phyloP scores from a whole-genome alignment of 768 basidiomycete genomes.

The Rhodotorula diobovata region DNA sequence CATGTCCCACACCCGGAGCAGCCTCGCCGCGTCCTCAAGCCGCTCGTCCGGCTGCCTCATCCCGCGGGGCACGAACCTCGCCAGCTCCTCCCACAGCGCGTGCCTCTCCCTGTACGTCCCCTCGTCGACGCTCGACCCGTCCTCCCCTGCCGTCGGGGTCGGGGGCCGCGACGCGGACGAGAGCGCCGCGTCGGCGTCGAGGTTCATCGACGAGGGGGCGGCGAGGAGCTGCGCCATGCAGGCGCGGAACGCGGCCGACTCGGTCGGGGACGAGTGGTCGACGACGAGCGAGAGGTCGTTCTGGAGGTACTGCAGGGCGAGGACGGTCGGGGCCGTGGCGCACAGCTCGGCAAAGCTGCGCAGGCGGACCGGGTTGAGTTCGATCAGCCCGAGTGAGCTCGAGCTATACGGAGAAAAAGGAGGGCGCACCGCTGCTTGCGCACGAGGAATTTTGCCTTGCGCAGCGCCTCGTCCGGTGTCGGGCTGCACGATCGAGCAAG shows the following conservation, averaged over 20 bases:
- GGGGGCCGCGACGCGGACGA: background rate
- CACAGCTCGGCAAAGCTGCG: conserved; percentile 39
- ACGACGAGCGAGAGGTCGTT: conserved; percentile 37
- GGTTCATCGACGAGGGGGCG: conserved; percentile 15
- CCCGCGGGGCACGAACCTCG: conserved; percentile 29
- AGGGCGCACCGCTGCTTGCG: conserved; percentile 38
- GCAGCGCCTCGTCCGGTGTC: conserved; percentile 35
- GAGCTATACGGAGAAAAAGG: background rate
- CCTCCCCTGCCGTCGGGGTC: background rate
- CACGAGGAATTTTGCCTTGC: conserved; percentile 37
- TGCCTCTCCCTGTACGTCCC: conserved; percentile 23
- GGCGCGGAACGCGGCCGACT: conserved; percentile 35
- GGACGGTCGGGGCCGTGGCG: conserved; percentile 23
- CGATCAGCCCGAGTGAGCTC: no score
- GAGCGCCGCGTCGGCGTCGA: conserved; percentile 10
- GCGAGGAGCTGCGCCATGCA: conserved; percentile 42
- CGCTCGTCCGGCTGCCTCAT: conserved; percentile 34
- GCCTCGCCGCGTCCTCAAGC: conserved; percentile 15
- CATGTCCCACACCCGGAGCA: conserved; percentile 2
- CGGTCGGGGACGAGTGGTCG: conserved; percentile 30
- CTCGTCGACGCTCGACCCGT: background rate
- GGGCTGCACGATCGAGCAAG: conserved; percentile 26
- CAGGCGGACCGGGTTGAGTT: no score
- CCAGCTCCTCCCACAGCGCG: conserved; percentile 34
- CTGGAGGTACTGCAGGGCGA: conserved; percentile 42